Evolutionary conservation across 805 yeast species (phyloP).

Genomic region (Lipomyces lipofer): DNA sequence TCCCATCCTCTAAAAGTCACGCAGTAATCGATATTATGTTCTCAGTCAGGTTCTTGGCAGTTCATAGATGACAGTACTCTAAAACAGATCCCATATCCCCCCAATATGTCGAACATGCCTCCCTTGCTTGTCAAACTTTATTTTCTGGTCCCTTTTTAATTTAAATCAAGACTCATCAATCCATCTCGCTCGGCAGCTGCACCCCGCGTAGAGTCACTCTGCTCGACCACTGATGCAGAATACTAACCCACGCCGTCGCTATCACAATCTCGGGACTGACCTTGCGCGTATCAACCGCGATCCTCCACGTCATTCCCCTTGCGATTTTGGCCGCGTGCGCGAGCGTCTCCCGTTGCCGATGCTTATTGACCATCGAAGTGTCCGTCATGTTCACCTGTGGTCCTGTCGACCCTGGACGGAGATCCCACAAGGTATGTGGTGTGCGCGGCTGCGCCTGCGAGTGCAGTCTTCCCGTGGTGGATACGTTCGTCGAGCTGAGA

Average conservation of each 20-base stretch:
- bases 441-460: background rate
- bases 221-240: conserved; percentile 22
- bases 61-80: too few relatives aligned
- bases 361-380: background rate
- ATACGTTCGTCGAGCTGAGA: background rate
- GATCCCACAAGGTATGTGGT: conserved; percentile 1
- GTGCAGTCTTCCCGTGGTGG: background rate
- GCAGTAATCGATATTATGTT: too few relatives aligned
- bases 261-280: conserved; percentile 27
- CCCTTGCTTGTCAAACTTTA: too few relatives aligned
- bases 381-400: conserved; percentile 2
- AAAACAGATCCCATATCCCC: too few relatives aligned
- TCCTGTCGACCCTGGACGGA: conserved; percentile 5
- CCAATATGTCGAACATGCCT: too few relatives aligned
- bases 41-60: too few relatives aligned
- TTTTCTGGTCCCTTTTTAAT: too few relatives aligned
- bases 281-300: conserved; percentile 21
- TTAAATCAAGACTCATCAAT: background rate
- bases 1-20: too few relatives aligned
- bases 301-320: conserved; percentile 26
- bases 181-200: conserved; percentile 15
- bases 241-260: conserved; percentile 31
- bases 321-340: conserved; percentile 24
- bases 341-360: conserved; percentile 12
- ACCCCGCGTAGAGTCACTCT: conserved; percentile 11